Evolutionary conservation across 495 filamentous ascomycete species (phyloP).

Genomic region (Aspergillus bertholletiae): DNA sequence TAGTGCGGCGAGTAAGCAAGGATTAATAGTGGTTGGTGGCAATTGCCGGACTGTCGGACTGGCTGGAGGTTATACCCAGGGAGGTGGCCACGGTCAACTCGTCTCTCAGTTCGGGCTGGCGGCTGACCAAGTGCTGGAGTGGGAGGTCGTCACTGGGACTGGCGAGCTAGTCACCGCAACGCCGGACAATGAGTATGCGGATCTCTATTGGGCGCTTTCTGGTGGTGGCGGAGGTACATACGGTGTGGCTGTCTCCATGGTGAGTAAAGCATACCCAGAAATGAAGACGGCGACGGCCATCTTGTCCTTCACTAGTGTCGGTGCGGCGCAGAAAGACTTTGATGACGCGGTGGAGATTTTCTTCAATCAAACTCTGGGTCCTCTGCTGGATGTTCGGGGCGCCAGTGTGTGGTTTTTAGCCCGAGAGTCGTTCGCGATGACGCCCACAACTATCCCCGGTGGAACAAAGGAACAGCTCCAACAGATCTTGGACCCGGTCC

Average conservation of each 20-base stretch:
- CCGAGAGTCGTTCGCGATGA: too few species aligned
- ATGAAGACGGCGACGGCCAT: conserved; percentile 26
- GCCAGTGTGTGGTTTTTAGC: too few species aligned
- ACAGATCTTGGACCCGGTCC: too few species aligned
- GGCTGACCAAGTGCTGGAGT: conserved; percentile 60
- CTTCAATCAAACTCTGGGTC: too few species aligned
- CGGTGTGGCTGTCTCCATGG: conserved; percentile 57
- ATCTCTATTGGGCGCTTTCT: conserved; percentile 66
- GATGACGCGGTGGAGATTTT: too few species aligned
- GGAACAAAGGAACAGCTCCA: too few species aligned
- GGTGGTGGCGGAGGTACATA: conserved; percentile 65
- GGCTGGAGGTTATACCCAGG: conserved; percentile 57
- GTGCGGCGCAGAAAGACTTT: too few species aligned
- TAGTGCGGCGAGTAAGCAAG: conserved; percentile 28
- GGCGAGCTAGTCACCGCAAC: conserved; percentile 51
- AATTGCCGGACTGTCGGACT: conserved; percentile 33
- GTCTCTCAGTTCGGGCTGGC: conserved; percentile 51
- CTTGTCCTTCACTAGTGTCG: conserved; percentile 25
- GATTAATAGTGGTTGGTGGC: conserved; percentile 29
- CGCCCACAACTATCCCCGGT: too few species aligned
- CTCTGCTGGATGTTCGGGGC: too few species aligned
- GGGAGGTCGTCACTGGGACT: conserved; percentile 53
- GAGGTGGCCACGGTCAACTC: conserved; percentile 59
- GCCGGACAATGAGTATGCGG: conserved; percentile 48
- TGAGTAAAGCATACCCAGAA: conserved; percentile 41